Base-by-base conservation (phyloP, 2,329 filamentous ascomycete species). In the Epichloe brachyelytri region DNA sequence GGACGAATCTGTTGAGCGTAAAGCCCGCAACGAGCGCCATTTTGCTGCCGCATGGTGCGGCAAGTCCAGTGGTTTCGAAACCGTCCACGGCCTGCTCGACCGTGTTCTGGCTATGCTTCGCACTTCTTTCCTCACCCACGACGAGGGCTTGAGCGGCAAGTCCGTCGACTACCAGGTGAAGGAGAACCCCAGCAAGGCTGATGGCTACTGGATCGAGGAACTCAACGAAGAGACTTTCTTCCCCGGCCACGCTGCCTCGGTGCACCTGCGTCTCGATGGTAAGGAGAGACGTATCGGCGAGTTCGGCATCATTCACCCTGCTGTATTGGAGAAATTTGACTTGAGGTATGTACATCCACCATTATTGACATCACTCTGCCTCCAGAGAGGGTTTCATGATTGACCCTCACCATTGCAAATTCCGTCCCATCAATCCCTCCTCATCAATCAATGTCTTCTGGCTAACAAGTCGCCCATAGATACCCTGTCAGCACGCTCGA, bases 41-140 rank as follows among this genome's bases (percentile, higher is more conserved):
- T 97, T 95, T 66, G 88, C 88, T n/a, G 93, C 90, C 10, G 90
- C 89, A 1, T 95, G 86, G 79, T 96, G 91, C 69, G 90, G 90
- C 63, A 95, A 93, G 76, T 88, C 83, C 3, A 89, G 85, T 59
- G 93, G 94, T 41, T 98, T 98, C 68, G 93, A 98, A 71, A 75
- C 94, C 56, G 88, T 98, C 3, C 94, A 98, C 70, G 93, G 93
- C 52, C 77, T 98, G 57, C 74, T 98, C 43, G 93, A 98, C 68
- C 84, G 93, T 49, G 72, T 97, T 55, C 85, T 98, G 78, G 73
- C 87, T 54, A 97, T 97, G 91, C 79, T 98, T 54, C 85, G 85
- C 63, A 85, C 82, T 45, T 79, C 82, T 41, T 95, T 95, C 72
- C 71, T 93, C 53, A 85, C 82, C 3, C 77, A 79, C 53, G 87